These are phyloP conservation scores for Syncephalastrum contaminatum DNA, from an alignment of 371 early-diverging fungal genomes.

Conservation along the genomic window DNA sequence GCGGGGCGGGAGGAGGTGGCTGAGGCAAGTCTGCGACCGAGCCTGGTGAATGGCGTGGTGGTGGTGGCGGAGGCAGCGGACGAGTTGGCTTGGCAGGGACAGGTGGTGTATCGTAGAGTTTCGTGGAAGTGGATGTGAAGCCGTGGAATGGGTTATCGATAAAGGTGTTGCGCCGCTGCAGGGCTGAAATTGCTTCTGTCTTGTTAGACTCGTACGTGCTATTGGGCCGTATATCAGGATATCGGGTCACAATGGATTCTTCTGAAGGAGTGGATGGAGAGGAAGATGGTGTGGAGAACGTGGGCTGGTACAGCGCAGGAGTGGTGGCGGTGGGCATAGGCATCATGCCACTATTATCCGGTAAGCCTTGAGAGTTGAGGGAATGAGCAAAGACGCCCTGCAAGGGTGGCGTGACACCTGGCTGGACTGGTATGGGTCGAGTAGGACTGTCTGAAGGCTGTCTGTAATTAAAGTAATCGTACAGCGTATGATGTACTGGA, in stretches of 20 bases:
- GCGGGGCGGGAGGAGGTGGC: conserved; percentile 10
- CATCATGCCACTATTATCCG: conserved; percentile 1
- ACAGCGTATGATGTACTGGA: conserved; percentile 23
- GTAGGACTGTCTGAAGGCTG: conserved; percentile 12
- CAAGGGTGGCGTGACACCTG: conserved; percentile 15
- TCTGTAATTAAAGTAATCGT: conserved; percentile 31
- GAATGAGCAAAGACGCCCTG: conserved; percentile 24
- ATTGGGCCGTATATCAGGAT: conserved; percentile 19
- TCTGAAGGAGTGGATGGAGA: conserved; percentile 19
- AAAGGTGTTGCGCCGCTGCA: conserved; percentile 48
- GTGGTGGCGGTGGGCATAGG: neutral
- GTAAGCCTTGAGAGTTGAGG: conserved; percentile 1
- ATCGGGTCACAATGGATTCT: conserved; percentile 12
- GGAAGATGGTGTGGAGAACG: no score
- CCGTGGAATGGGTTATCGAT: conserved; percentile 65
- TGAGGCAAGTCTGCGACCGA: neutral
- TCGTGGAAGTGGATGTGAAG: conserved; percentile 40
- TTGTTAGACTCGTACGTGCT: conserved; percentile 5
- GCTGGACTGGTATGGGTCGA: neutral
- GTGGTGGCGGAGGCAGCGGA: conserved; percentile 17
- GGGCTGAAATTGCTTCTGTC: conserved; percentile 4
- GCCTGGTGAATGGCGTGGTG: neutral
- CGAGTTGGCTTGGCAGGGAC: conserved; percentile 24
- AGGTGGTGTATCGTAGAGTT: conserved; percentile 21
- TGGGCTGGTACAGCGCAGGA: no score